Evolutionary conservation across 805 yeast genomes (phyloP).

Genomic region (Middelhovenomyces tepae): DNA sequence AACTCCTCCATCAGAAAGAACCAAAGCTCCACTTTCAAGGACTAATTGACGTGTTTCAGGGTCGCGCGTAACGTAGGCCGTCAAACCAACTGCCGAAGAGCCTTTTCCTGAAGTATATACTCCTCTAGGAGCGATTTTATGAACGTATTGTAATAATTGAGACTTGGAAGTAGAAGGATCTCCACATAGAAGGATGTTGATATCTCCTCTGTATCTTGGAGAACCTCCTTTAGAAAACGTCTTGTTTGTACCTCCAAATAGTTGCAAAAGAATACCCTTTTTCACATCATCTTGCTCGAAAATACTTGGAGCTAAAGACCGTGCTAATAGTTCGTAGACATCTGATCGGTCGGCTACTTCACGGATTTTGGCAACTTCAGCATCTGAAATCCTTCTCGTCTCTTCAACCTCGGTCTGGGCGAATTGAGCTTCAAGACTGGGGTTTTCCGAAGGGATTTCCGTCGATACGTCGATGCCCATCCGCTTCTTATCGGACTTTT

Average conservation of each 20-base stretch:
- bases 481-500: conserved; percentile 73
- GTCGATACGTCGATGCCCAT: conserved; percentile 75
- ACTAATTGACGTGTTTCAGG: conserved; percentile 89
- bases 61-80: conserved; percentile 94
- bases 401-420: conserved; percentile 66
- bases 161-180: conserved; percentile 98
- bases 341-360: conserved; percentile 61
- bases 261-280: conserved; percentile 84
- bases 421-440: conserved; percentile 22
- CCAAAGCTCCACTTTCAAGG: conserved; percentile 92
- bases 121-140: conserved; percentile 96
- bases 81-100: conserved; percentile 96
- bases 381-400: conserved; percentile 54
- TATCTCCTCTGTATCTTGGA: conserved; percentile 85
- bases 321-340: conserved; percentile 72
- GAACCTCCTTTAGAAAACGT: conserved; percentile 77
- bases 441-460: no score
- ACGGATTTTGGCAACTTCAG: conserved; percentile 57
- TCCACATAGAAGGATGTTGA: conserved; percentile 86
- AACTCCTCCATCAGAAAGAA: conserved; percentile 93
- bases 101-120: conserved; percentile 98
- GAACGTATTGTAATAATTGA: conserved; percentile 88
- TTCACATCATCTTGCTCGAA: conserved; percentile 95
- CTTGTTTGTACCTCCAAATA: conserved; percentile 94
- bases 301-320: conserved; percentile 95